phyloP scores from a whole-genome alignment of 2,329 filamentous ascomycete species.

The Aspergillus fumigatiaffinis region DNA sequence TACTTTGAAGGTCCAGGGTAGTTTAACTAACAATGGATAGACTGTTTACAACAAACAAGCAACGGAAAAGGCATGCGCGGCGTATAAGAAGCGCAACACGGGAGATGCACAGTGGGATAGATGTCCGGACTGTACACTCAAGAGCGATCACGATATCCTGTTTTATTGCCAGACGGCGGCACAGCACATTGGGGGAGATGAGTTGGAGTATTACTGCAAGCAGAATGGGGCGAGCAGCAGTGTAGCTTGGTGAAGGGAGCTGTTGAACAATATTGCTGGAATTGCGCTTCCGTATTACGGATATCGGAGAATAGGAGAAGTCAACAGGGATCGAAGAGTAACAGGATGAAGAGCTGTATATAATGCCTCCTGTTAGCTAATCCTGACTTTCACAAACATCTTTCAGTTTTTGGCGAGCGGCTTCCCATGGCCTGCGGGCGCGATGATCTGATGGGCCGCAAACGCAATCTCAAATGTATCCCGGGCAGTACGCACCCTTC shows the following conservation, averaged over 20 bases:
- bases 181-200: conserved; percentile 19
- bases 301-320: no score
- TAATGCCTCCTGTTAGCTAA: no score
- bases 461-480: no score
- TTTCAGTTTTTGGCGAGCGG: no score
- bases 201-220: conserved; percentile 19
- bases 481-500: no score
- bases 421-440: no score
- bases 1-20: no score
- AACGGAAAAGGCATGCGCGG: conserved; percentile 16
- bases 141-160: conserved; percentile 10
- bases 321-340: no score
- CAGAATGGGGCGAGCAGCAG: conserved; percentile 12
- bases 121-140: conserved; percentile 17
- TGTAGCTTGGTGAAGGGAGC: conserved; percentile 12
- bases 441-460: no score
- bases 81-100: conserved; percentile 19
- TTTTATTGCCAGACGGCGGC: conserved; percentile 19
- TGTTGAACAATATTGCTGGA: neutral
- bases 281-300: no score
- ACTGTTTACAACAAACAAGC: conserved; percentile 13
- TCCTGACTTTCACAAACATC: no score
- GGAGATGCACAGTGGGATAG: conserved; percentile 18
- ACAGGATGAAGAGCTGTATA: no score
- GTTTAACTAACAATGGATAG: neutral